Base-by-base conservation (phyloP, 208 protist genomes). In the Trypanosoma mega region DNA sequence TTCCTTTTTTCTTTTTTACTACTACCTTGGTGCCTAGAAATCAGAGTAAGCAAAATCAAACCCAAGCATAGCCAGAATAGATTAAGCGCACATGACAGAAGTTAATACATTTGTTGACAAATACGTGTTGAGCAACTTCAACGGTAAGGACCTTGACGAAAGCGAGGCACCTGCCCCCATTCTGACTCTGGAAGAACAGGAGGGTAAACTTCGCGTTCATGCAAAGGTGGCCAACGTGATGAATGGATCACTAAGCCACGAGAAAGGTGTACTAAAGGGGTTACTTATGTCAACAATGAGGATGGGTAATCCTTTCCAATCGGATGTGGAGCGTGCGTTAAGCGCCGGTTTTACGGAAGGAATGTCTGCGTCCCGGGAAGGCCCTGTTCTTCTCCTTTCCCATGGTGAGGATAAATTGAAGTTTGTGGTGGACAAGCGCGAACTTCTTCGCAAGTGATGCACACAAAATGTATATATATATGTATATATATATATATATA, bases 281-380 rank as follows among this genome's bases (percentile, higher is more conserved):
- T 58, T 57, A 36, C 57, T 80, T 23, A 63, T 70, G 37, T 80
- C 74, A 23, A 78, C 78, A 3, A 23, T 4, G 1, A 78, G 72
- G 73, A 73, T 80, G 68, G 69, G 65, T 21, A 18, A 56, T 14
- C 63, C 63, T 14, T 61, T 41, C 34, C 27, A 64, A 59, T 72
- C 75, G 68, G 65, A 73, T 37, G 70, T 85, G n/a, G 78, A 85
- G 64, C 50, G 36, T 31, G 36, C 74, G 6, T 31, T 80, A 41
- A n/a, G 54, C 31, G 34, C 45, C 8, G 78, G 74, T 33, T 72
- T 80, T 58, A 20, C 45, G 23, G 63, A 67, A 0, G 78, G 78
- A 24, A 71, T 85, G 73, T n/a, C 1, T 55, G 68, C 63, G 41
- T 29, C 3, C 3, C 39, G 54, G 30, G 65, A 76, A 9, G 64